Base-by-base conservation (phyloP, 2,329 filamentous ascomycete genomes). In the Fusarium sp. region DNA sequence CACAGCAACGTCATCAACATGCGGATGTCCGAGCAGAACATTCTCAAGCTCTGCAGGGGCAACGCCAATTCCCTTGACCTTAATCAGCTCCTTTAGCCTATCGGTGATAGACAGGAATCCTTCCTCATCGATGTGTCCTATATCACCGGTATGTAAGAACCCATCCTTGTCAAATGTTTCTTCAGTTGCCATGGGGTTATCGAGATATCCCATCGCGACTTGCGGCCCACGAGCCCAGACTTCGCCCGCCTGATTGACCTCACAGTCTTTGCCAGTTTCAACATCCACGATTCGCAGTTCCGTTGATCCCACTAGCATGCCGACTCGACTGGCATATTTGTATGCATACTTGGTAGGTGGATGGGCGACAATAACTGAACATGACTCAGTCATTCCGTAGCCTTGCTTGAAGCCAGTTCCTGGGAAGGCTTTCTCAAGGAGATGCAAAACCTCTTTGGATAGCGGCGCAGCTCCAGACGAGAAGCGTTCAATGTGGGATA, bases 341-440 rank as follows among this genome's bases (percentile, higher is more conserved):
- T 52, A 74, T 32, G 22, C 90, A 27, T 93, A 84, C 78, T 91
- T 91, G 29, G 87, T 86, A 1, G 92, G 82, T 0, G 92, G 89
- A 73, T 96, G 93, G 0, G 89, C 84, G 0, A 92, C 94, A 91
- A 96, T 95, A 47, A 86, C 86, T 80, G 87, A 82, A 30, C 84
- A 86, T 1, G 93, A 96, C 81, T 97, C 94, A 2, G 93, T 97
- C 93, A 96, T 96, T 45, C 94, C 93, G 76, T 97, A 97, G 81
- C 93, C 62, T 27, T 75, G 73, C 29, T 65, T 72, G 38, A 74
- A 72, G 0, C 70, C 64, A 0, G 55, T 51, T 10, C 66, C 43
- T 1, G 74, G 70, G 6, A 75, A 61, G 18, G 58, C 40, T 1
- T 58, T 40, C 18, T 71, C 48, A 4, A 75, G 58, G 4, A 51